Conservation (phyloP, 768 basidiomycete species). For the Boletus fagicola region DNA sequence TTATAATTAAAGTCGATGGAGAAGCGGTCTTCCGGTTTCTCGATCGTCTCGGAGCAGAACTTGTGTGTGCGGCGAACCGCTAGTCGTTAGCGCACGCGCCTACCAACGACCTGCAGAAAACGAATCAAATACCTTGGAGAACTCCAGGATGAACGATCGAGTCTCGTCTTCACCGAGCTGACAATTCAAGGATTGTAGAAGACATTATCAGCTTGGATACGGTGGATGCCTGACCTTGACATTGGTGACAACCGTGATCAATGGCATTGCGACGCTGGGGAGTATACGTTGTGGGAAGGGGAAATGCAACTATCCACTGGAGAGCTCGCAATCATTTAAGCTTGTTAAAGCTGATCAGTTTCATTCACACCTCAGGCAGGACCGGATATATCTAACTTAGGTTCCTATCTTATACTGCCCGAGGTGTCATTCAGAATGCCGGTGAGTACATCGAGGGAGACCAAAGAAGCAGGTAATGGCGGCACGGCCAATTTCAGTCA, state of each 20-base stretch:
- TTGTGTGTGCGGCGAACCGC: slow-evolving; percentile 19
- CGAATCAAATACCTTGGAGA: background rate
- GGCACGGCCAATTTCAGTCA: background rate
- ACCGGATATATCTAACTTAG: too few relatives aligned
- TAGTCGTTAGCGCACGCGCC: background rate
- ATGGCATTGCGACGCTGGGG: slow-evolving; percentile 30
- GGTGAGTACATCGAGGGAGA: background rate
- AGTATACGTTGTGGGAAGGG: too few relatives aligned
- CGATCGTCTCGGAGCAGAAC: slow-evolving; percentile 33
- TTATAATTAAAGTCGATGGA: slow-evolving; percentile 49
- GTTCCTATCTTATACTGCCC: too few relatives aligned
- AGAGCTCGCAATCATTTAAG: too few relatives aligned
- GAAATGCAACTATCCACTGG: too few relatives aligned
- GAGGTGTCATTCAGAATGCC: too few relatives aligned
- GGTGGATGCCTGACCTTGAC: slow-evolving; percentile 23
- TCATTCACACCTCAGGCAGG: too few relatives aligned
- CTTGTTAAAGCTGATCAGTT: too few relatives aligned
- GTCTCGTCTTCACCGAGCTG: slow-evolving; percentile 1
- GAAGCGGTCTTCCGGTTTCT: too few relatives aligned
- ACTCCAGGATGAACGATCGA: background rate
- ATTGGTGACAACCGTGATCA: slow-evolving; percentile 36
- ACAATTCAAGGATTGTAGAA: background rate
- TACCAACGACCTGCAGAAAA: background rate
- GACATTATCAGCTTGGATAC: background rate
- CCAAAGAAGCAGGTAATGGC: background rate